Percentiles rank a stretch among this genome's conserved stretches.
Evolutionary conservation across 139 green algal genomes (phyloP).

Genomic region (Volvox reticuliferus): DNA sequence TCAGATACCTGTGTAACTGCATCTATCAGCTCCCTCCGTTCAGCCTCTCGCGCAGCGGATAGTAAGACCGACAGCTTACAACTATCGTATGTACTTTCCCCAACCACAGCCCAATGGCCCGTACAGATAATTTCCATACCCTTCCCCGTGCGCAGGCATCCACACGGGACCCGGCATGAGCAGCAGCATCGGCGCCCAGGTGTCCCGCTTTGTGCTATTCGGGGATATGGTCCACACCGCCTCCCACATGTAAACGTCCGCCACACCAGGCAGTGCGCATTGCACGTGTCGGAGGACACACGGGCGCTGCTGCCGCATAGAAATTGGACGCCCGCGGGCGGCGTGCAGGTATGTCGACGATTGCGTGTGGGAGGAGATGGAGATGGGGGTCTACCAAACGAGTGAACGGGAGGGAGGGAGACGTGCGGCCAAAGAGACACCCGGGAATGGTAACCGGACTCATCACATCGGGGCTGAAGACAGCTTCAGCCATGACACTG

Average conservation of each 20-base stretch:
- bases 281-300: slow-evolving; percentile 34
- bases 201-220: slow-evolving; percentile 57
- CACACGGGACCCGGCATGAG: slow-evolving; percentile 34
- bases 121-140: neutral
- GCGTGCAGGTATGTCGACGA: slow-evolving; percentile 16
- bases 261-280: slow-evolving; percentile 6
- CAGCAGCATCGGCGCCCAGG: slow-evolving; percentile 47
- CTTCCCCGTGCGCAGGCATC: slow-evolving; percentile 2
- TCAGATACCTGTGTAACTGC: no score
- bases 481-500: no score
- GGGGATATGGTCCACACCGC: slow-evolving; percentile 50
- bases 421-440: no score
- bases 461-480: no score
- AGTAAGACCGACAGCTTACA: no score
- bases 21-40: no score
- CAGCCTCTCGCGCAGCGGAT: no score
- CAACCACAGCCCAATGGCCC: no score
- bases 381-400: no score
- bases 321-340: slow-evolving; percentile 35
- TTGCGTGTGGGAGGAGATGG: neutral
- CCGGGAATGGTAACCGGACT: no score
- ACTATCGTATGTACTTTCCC: no score
- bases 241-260: slow-evolving; percentile 33
- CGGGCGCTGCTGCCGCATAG: slow-evolving; percentile 33
- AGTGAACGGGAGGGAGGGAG: no score